Evolutionary conservation across 768 basidiomycete genomes (phyloP).

Genomic region (Pulveroboletus frians): DNA sequence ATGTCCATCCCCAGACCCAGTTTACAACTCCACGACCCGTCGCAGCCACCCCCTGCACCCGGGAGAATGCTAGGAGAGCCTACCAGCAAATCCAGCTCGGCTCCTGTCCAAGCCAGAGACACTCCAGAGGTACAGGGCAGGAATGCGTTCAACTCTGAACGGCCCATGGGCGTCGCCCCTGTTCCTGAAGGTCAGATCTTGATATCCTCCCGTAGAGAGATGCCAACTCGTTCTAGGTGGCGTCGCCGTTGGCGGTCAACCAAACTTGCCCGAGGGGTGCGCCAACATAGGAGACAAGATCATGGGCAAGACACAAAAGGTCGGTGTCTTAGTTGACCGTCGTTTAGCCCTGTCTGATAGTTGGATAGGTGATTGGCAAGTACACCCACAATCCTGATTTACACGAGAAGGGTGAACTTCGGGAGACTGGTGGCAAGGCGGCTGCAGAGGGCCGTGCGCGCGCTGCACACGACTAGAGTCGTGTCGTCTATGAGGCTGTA

Average conservation of each 20-base stretch:
- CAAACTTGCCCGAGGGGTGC: constrained; percentile 30
- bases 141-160: constrained; percentile 29
- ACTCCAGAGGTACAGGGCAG: not conserved
- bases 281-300: constrained; percentile 48
- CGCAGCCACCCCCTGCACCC: constrained; percentile 43
- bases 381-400: constrained; percentile 40
- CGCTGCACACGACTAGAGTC: constrained; percentile 36
- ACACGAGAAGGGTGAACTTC: constrained; percentile 53
- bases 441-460: constrained; percentile 39
- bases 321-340: constrained; percentile 10
- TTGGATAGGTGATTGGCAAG: constrained; percentile 46
- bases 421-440: constrained; percentile 48
- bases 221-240: constrained; percentile 16
- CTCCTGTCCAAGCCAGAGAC: not conserved
- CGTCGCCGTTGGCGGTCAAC: constrained; percentile 24
- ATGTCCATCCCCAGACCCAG: constrained; percentile 31
- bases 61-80: not conserved
- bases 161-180: constrained; percentile 32
- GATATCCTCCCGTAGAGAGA: too few species aligned
- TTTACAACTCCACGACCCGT: constrained; percentile 39
- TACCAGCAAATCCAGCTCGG: not conserved
- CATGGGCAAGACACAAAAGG: constrained; percentile 56
- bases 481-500: not conserved
- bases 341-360: not conserved
- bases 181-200: constrained; percentile 28